Percentiles rank a stretch among this genome's conserved stretches.
Conservation (phyloP, 108 stramenopile species). For the Skeletonema costatum region DNA sequence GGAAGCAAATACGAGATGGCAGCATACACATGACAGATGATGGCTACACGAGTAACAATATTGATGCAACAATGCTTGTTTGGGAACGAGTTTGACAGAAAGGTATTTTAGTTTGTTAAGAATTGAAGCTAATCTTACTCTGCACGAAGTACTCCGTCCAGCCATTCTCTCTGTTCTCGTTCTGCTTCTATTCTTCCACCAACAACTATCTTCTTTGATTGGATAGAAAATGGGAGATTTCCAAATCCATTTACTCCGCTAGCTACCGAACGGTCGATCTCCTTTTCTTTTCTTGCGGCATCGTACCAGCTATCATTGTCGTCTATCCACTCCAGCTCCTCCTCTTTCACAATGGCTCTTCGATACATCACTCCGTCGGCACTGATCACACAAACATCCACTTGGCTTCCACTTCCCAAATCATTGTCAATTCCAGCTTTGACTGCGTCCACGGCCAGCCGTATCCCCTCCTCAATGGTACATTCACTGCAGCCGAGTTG, state of each 20-base stretch:
- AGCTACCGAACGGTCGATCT: background rate
- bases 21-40: slow-evolving; percentile 56
- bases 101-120: background rate
- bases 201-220: slow-evolving; percentile 46
- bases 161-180: slow-evolving; percentile 15
- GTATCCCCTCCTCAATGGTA: slow-evolving; percentile 63
- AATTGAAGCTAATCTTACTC: background rate
- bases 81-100: slow-evolving; percentile 32
- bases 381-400: slow-evolving; percentile 35
- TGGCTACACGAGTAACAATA: slow-evolving; percentile 70
- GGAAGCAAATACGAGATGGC: slow-evolving; percentile 46
- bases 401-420: slow-evolving; percentile 83
- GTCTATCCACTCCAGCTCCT: slow-evolving; percentile 25
- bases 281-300: background rate
- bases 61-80: slow-evolving; percentile 64
- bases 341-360: slow-evolving; percentile 38
- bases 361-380: slow-evolving; percentile 28
- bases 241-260: slow-evolving; percentile 82
- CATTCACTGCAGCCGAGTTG: slow-evolving; percentile 24
- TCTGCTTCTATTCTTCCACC: slow-evolving; percentile 12
- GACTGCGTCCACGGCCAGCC: slow-evolving; percentile 66
- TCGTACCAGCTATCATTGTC: background rate
- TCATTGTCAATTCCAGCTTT: slow-evolving; percentile 83
- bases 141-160: slow-evolving; percentile 1
- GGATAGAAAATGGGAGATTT: slow-evolving; percentile 68